Conservation (phyloP, 177 flowering plant genomes). For the Telopea speciosissima region DNA sequence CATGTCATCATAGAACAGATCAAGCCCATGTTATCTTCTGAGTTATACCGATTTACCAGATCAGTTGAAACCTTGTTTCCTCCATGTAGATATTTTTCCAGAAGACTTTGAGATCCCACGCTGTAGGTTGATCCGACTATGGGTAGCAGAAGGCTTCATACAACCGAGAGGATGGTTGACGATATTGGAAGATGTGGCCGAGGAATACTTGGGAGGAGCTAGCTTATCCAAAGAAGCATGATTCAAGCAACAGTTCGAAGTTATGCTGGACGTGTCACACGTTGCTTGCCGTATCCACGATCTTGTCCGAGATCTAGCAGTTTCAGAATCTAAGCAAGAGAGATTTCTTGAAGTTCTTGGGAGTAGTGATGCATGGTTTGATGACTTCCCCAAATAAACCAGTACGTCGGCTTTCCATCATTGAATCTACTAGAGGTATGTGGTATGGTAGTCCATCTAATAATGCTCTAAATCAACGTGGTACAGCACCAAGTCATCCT, state of each 20-base stretch:
- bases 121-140: not conserved
- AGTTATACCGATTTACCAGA: not conserved
- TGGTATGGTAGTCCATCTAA: not conserved
- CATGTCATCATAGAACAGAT: too few relatives aligned
- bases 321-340: not conserved
- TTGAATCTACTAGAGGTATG: not conserved
- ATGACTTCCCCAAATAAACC: too few relatives aligned
- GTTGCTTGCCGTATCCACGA: not conserved
- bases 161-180: not conserved
- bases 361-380: not conserved
- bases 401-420: not conserved
- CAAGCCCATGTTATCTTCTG: not conserved
- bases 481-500: too few relatives aligned
- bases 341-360: not conserved
- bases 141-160: not conserved
- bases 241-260: not conserved
- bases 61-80: too few relatives aligned
- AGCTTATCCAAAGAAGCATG: not conserved
- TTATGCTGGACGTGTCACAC: not conserved
- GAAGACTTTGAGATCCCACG: not conserved
- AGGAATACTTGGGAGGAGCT: not conserved
- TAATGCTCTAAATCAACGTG: too few relatives aligned
- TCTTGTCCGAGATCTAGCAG: not conserved
- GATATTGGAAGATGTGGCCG: not conserved
- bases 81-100: too few relatives aligned